These are phyloP conservation scores for Russula griseocarnosa DNA, from an alignment of 768 basidiomycete genomes.

Conservation along the genomic window DNA sequence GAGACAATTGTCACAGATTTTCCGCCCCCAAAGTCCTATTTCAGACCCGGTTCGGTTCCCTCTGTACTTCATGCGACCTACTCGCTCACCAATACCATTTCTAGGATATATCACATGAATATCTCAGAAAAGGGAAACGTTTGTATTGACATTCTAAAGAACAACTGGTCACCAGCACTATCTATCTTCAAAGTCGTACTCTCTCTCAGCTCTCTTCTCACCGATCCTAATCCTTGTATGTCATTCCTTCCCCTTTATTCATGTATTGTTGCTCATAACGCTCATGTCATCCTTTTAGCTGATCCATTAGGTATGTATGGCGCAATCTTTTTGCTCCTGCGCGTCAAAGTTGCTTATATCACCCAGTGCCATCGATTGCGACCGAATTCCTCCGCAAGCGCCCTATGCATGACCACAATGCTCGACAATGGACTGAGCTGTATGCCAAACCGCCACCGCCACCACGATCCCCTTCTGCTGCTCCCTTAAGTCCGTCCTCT, in stretches of 20 bases:
- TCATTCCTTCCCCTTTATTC: conserved; percentile 23
- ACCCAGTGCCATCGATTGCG: conserved; percentile 35
- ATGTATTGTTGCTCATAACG: not conserved
- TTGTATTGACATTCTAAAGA: conserved; percentile 89
- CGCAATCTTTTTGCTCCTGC: not conserved
- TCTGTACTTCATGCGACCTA: conserved; percentile 4
- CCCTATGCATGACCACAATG: conserved; percentile 40
- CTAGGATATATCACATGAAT: conserved; percentile 88
- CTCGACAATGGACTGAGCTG: conserved; percentile 39
- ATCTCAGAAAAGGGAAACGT: conserved; percentile 74
- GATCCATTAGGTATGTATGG: conserved; percentile 27
- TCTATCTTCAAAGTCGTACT: conserved; percentile 94
- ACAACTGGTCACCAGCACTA: conserved; percentile 91
- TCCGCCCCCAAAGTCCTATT: conserved; percentile 75
- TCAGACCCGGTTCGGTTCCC: conserved; percentile 55
- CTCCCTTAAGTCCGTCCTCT: not conserved
- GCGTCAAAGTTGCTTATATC: not conserved
- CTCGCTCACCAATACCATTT: conserved; percentile 1
- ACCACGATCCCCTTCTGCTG: not conserved
- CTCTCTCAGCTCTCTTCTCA: conserved; percentile 86
- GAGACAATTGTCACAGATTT: conserved; percentile 46
- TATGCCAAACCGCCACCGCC: conserved; percentile 30
- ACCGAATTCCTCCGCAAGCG: conserved; percentile 34
- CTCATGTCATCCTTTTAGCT: conserved; percentile 9
- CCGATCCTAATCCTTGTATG: conserved; percentile 91